Conservation (phyloP, 495 filamentous ascomycete species). For the Aspergillus nidulans region DNA sequence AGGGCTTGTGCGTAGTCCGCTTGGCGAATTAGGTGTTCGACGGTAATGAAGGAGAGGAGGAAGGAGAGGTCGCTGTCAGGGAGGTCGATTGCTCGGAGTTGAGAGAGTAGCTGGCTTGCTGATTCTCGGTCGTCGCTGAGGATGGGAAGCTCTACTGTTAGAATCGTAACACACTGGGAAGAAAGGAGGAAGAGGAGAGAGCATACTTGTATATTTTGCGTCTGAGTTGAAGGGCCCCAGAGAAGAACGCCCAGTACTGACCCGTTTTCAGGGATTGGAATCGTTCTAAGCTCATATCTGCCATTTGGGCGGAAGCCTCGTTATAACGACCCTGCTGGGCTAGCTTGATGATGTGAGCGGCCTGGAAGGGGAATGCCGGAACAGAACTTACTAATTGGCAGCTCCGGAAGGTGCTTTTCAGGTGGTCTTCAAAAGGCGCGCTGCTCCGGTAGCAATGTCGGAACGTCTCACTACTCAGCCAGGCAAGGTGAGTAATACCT, state of each 20-base stretch:
- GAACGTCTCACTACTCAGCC: slow-evolving; percentile 68
- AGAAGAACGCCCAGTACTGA: slow-evolving; percentile 74
- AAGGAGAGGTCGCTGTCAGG: slow-evolving; percentile 68
- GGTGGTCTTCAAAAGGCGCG: slow-evolving; percentile 70
- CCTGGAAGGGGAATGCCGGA: background rate
- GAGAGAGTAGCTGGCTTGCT: slow-evolving; percentile 60
- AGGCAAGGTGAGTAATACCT: slow-evolving; percentile 60
- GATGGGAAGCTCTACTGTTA: slow-evolving; percentile 14
- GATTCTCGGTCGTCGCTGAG: slow-evolving; percentile 60
- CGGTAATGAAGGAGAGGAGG: slow-evolving; percentile 62
- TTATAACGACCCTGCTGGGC: slow-evolving; percentile 66
- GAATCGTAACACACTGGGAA: background rate
- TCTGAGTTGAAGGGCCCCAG: slow-evolving; percentile 66
- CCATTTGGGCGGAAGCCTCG: slow-evolving; percentile 61
- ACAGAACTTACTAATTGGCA: slow-evolving; percentile 47
- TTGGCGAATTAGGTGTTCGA: slow-evolving; percentile 66
- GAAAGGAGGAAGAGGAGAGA: background rate
- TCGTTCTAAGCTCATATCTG: slow-evolving; percentile 59
- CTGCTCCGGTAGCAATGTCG: slow-evolving; percentile 63
- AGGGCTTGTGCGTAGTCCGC: slow-evolving; percentile 62
- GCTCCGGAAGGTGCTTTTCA: slow-evolving; percentile 60
- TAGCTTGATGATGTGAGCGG: slow-evolving; percentile 35
- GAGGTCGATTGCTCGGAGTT: slow-evolving; percentile 51
- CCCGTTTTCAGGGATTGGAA: slow-evolving; percentile 72
- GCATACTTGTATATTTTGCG: slow-evolving; percentile 61